Evolutionary conservation across 1,284 basidiomycete species (phyloP), one percentile per base, ranked within the genome.

Genomic region (Apiotrichum brassicae): DNA sequence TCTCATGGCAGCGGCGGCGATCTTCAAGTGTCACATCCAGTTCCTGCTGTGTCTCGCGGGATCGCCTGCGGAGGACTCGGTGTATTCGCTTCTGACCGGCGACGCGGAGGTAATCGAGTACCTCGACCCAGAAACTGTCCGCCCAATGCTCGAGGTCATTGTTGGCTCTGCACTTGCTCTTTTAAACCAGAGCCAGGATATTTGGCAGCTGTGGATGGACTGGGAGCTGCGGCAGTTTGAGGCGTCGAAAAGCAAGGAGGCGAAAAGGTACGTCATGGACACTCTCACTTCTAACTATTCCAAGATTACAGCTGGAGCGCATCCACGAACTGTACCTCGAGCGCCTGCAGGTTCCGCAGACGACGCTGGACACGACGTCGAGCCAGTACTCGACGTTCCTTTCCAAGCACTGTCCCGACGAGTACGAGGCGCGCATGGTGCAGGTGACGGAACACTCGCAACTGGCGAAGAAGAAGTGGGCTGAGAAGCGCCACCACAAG

Each of bases 371-470:
- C 33, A 80, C 85, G 18, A 92, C 89, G 0, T 84, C 85, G 49
- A 82, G 87, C 61, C 76, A 80, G 3, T 95, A 92, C 67, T 94
- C 91, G 2, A 81, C 83, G 0, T 94, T 93, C 71, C 86, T 88
- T 18, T 88, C 88, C 0, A 79, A 80, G 35, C 79, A 85, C 70
- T 81, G 82, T 52, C 76, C 84, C 0, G 73, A 79, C 16, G 79
- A 84, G 48, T 97, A 97, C 64, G 89, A 93, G 65, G 63, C 73
- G 0, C 72, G 84, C 8, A 78, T 95, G 37, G 79, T 93, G 16
- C 70, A 79, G 3, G 87, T 87, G 1, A 88, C 87, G 22, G 85
- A 86, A 66, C 70, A 78, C 28, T 81, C 83, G 19, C 73, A 79
- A 16, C 76, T 76, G 37, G 81, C 83, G 4, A 77, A 66, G 46